phyloP scores from a whole-genome alignment of 768 basidiomycete genomes.

The Hemileccinum rubropunctum region DNA sequence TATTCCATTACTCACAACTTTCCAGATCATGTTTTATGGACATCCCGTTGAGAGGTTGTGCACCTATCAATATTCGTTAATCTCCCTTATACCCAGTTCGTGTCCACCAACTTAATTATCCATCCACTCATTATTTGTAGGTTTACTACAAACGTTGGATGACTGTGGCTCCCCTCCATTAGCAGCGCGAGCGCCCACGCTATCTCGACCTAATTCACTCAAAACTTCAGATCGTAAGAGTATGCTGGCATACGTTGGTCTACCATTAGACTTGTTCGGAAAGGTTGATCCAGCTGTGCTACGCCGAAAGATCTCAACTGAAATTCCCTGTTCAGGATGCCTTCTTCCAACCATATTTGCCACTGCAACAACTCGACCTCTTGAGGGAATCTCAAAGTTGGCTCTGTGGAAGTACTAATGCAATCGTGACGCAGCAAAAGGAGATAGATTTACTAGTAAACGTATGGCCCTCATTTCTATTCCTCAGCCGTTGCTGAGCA shows the following conservation, averaged over 20 bases:
- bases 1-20: constrained; percentile 7
- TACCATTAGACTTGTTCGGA: constrained; percentile 94
- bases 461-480: constrained; percentile 35
- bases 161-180: constrained; percentile 91
- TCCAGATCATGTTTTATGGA: constrained; percentile 92
- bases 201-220: constrained; percentile 73
- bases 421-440: constrained; percentile 90
- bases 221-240: constrained; percentile 88
- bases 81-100: constrained; percentile 85
- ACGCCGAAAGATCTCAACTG: not conserved
- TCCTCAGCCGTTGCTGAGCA: not conserved
- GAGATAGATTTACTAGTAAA: constrained; percentile 91
- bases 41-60: constrained; percentile 95
- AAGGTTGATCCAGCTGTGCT: constrained; percentile 46
- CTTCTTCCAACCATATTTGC: constrained; percentile 97
- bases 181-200: constrained; percentile 54
- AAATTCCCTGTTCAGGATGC: constrained; percentile 53
- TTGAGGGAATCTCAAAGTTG: constrained; percentile 76
- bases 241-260: constrained; percentile 86
- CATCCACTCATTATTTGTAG: constrained; percentile 36
- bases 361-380: constrained; percentile 91
- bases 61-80: constrained; percentile 96
- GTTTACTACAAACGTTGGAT: constrained; percentile 82
- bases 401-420: constrained; percentile 94
- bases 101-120: not conserved